Conservation (phyloP, 148 eudicot genomes). For the Silene uniflora region DNA sequence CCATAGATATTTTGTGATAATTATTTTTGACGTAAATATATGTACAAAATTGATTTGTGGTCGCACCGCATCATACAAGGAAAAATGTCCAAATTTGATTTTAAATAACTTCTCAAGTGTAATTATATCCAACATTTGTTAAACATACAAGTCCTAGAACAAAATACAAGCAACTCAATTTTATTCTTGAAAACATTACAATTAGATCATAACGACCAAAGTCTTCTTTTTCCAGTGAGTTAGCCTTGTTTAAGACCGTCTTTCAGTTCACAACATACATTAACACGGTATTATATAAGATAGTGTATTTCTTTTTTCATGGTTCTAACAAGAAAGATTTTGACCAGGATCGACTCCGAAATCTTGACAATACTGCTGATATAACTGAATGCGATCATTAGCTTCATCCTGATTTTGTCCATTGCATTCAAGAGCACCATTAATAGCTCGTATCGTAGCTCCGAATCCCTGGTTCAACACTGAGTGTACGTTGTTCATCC, state of each 20-base stretch:
- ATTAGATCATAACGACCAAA: background rate
- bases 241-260: background rate
- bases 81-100: no score
- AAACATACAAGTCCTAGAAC: background rate
- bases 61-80: no score
- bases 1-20: no score
- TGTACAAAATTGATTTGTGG: no score
- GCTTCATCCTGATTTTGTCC: conserved; percentile 28
- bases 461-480: conserved; percentile 52
- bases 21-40: no score
- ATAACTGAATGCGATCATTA: conserved; percentile 37
- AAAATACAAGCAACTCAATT: background rate
- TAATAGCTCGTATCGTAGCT: conserved; percentile 51
- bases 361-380: conserved; percentile 35
- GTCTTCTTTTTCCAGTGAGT: no score
- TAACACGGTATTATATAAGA: background rate
- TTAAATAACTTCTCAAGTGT: no score
- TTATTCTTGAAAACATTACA: background rate
- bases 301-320: no score
- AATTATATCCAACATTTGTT: no score
- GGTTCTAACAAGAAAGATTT: conserved; percentile 25
- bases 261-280: background rate
- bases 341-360: conserved; percentile 55
- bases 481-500: conserved; percentile 43
- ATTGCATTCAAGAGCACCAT: conserved; percentile 43